Evolutionary conservation across 345 rosid species (phyloP).

Genomic region (Firmiana major): DNA sequence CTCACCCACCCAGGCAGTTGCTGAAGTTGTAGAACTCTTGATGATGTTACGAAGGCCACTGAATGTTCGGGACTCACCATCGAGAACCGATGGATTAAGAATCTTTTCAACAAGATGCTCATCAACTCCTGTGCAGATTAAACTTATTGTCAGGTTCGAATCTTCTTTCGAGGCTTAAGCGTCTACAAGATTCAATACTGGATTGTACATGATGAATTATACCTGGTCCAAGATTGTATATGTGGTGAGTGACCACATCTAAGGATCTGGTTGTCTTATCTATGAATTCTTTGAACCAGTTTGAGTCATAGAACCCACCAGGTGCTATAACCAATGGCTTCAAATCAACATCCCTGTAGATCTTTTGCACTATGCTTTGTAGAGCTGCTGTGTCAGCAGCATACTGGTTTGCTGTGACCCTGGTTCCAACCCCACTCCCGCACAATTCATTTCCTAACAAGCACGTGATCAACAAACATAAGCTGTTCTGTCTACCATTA

Average conservation of each 20-base stretch:
- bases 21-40: constrained; percentile 49
- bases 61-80: constrained; percentile 50
- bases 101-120: constrained; percentile 58
- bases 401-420: constrained; percentile 70
- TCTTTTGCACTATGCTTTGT: constrained; percentile 40
- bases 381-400: constrained; percentile 62
- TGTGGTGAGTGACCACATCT: constrained; percentile 72
- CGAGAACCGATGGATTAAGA: constrained; percentile 67
- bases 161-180: not conserved
- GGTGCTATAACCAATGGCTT: constrained; percentile 84
- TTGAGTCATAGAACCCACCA: constrained; percentile 75
- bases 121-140: constrained; percentile 53
- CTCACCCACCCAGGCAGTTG: constrained; percentile 89
- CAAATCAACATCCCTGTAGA: constrained; percentile 36
- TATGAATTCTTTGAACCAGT: constrained; percentile 65
- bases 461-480: not conserved
- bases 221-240: constrained; percentile 98
- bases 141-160: constrained; percentile 14
- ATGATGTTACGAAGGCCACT: constrained; percentile 45
- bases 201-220: constrained; percentile 13
- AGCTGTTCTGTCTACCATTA: not conserved
- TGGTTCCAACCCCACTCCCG: constrained; percentile 74
- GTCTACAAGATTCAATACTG: constrained; percentile 7
- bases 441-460: constrained; percentile 78
- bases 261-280: constrained; percentile 44